phyloP scores from a whole-genome alignment of 164 flowering plant species.

The Nymphaea thermarum region DNA sequence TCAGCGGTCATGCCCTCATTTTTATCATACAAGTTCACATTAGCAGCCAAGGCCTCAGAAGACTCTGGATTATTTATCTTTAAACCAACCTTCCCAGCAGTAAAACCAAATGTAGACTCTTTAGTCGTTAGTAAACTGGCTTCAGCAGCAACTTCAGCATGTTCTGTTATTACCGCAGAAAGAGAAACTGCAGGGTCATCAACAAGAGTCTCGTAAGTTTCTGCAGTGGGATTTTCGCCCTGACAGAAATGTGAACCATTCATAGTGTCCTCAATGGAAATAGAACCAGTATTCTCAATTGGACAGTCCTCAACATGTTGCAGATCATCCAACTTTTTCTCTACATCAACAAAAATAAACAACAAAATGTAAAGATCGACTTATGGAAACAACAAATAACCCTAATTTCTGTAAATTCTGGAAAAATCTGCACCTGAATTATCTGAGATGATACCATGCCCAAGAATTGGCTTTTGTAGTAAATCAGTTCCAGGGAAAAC shows the following conservation, averaged over 20 bases:
- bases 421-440: not conserved
- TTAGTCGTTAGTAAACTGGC: not conserved
- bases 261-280: not conserved
- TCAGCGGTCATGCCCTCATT: not conserved
- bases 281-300: not conserved
- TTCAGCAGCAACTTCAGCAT: not conserved
- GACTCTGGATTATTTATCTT: not conserved
- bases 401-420: not conserved
- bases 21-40: not conserved
- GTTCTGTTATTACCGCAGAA: not conserved
- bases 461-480: slow-evolving; percentile 55
- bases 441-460: slow-evolving; percentile 18
- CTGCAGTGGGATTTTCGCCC: not conserved
- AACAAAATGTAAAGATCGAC: not conserved
- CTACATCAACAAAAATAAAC: not conserved
- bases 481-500: slow-evolving; percentile 88
- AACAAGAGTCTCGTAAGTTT: not conserved
- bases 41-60: not conserved
- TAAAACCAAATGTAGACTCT: not conserved
- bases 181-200: not conserved
- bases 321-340: not conserved
- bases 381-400: too few relatives aligned
- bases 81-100: not conserved
- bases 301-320: not conserved
- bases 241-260: not conserved